A percentile compares a stretch with the other conserved stretches of the same genome.
Conservation (phyloP, 2,329 filamentous ascomycete species). For the Aureobasidium sp. region DNA sequence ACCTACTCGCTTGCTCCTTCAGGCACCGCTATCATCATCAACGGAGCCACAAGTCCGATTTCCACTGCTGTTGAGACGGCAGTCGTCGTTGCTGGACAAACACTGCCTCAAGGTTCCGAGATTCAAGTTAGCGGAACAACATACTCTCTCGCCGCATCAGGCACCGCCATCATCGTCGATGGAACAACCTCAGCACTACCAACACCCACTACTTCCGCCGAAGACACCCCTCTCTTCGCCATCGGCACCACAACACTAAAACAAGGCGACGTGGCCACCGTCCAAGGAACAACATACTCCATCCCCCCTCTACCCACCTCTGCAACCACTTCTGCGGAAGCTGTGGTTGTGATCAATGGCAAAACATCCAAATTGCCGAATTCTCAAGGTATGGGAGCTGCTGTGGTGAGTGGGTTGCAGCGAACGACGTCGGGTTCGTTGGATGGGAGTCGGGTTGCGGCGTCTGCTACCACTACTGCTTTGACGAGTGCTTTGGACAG, state of each 20-base stretch:
- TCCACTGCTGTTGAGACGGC: background rate
- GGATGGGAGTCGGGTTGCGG: background rate
- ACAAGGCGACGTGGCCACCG: background rate
- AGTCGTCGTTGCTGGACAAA: background rate
- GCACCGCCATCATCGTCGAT: background rate
- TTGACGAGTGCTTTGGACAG: background rate
- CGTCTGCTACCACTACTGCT: background rate
- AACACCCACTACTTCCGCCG: background rate
- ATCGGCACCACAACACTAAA: background rate
- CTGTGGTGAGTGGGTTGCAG: background rate
- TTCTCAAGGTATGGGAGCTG: background rate
- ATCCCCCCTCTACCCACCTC: background rate
- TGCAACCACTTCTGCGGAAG: background rate
- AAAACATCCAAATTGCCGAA: background rate
- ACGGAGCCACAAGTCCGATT: background rate
- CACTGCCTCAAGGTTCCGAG: background rate
- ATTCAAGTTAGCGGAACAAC: background rate
- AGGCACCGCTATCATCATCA: conserved; percentile 23
- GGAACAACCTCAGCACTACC: background rate
- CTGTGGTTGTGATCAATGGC: background rate
- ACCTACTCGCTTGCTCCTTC: conserved; percentile 17
- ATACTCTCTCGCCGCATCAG: background rate
- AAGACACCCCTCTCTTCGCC: background rate
- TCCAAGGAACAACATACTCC: background rate
- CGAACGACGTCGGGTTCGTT: background rate